Conservation (phyloP, 2,329 filamentous ascomycete species). For the Bipolaris cookei region DNA sequence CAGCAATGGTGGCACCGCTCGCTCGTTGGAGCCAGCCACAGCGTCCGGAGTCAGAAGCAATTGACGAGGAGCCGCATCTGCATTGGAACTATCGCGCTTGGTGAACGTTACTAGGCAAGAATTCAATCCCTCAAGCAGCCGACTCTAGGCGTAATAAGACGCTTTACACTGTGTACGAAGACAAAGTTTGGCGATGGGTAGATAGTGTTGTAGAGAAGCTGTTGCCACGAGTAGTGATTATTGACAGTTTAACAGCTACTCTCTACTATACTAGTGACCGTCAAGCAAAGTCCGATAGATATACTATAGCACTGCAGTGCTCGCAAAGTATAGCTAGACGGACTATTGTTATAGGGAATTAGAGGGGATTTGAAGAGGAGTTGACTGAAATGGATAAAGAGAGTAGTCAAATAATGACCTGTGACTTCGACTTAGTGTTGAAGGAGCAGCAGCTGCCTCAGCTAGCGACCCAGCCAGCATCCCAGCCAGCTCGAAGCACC, state of each 20-base stretch:
- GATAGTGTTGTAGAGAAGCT: constrained; percentile 2
- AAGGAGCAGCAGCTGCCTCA: background rate
- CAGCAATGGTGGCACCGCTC: too few species aligned
- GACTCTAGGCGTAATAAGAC: constrained; percentile 8
- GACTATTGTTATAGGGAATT: background rate
- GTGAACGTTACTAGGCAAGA: too few species aligned
- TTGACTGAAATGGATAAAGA: constrained; percentile 1
- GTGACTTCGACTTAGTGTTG: background rate
- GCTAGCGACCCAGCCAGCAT: too few species aligned
- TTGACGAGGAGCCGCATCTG: too few species aligned
- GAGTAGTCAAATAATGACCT: background rate
- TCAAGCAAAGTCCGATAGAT: constrained; percentile 9
- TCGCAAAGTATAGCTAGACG: background rate
- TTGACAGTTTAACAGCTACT: constrained; percentile 6
- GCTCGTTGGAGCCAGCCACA: too few species aligned
- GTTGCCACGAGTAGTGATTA: background rate
- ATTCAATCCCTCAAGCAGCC: too few species aligned
- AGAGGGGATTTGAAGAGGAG: too few species aligned
- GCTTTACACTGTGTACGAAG: background rate
- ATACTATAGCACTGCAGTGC: constrained; percentile 3
- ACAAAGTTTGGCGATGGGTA: constrained; percentile 7
- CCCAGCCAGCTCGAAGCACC: background rate
- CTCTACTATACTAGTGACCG: constrained; percentile 4
- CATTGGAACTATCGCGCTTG: too few species aligned
- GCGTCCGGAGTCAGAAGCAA: too few species aligned